Evolutionary conservation across 768 basidiomycete species (phyloP).

Genomic region (Saitozyma podzolica): DNA sequence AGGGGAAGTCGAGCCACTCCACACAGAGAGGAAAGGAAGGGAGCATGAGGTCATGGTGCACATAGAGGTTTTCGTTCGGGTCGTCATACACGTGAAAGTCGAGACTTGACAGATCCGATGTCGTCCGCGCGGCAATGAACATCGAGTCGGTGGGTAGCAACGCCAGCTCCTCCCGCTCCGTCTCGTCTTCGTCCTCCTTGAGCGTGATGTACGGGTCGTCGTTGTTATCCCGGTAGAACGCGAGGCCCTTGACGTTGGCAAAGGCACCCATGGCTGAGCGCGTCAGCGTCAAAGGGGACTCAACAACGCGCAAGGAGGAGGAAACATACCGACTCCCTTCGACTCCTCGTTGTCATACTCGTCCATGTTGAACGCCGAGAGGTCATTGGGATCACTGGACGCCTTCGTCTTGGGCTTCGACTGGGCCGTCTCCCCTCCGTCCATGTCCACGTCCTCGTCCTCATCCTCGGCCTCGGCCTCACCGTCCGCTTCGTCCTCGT

Average conservation of each 20-base stretch:
- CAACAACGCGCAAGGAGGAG: constrained; percentile 15
- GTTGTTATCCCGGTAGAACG: constrained; percentile 84
- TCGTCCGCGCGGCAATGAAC: constrained; percentile 87
- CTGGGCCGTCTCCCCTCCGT: constrained; percentile 56
- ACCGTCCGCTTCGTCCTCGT: constrained; percentile 30
- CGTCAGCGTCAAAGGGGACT: background rate
- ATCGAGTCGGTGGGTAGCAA: constrained; percentile 88
- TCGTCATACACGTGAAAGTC: constrained; percentile 97
- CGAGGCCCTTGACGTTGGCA: constrained; percentile 91
- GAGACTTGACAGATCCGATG: constrained; percentile 92
- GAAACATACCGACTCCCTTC: constrained; percentile 49
- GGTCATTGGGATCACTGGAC: constrained; percentile 60
- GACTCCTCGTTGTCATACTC: constrained; percentile 80
- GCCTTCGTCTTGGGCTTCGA: constrained; percentile 8
- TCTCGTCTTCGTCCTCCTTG: constrained; percentile 72
- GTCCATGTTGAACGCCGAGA: constrained; percentile 85
- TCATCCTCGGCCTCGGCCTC: constrained; percentile 61
- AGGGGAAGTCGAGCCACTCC: constrained; percentile 96
- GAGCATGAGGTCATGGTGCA: constrained; percentile 96
- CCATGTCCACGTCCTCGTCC: constrained; percentile 58
- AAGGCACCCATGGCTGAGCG: constrained; percentile 66
- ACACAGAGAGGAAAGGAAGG: constrained; percentile 97
- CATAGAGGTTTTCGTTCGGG: constrained; percentile 69
- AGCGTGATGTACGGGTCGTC: constrained; percentile 97
- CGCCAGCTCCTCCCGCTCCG: constrained; percentile 87